Conservation (phyloP, 2,329 filamentous ascomycete species). For the Clarireedia homoeocarpa region DNA sequence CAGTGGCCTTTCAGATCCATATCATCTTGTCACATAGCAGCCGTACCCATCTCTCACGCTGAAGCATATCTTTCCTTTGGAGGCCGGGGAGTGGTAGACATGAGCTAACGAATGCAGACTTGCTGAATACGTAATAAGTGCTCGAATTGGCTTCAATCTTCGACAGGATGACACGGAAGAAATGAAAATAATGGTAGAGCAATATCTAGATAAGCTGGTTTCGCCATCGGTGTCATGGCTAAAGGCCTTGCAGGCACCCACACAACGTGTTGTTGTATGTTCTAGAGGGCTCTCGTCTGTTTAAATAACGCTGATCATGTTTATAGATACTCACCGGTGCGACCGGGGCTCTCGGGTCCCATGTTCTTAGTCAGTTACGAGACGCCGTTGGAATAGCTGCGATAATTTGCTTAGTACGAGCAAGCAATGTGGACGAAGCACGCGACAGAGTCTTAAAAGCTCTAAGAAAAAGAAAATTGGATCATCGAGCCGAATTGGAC, state of each 20-base stretch:
- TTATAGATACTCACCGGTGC: conserved; percentile 38
- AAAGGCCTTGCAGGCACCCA: too few species aligned
- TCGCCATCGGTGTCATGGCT: too few species aligned
- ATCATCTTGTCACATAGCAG: too few species aligned
- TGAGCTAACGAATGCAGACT: neutral
- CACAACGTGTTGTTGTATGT: neutral
- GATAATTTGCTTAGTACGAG: conserved; percentile 42
- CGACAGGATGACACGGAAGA: neutral
- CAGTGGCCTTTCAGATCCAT: too few species aligned
- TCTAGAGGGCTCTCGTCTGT: too few species aligned
- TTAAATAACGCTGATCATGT: neutral
- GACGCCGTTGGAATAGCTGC: conserved; percentile 31
- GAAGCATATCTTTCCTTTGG: too few species aligned
- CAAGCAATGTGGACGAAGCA: conserved; percentile 34
- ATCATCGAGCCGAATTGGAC: neutral
- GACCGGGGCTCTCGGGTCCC: conserved; percentile 43
- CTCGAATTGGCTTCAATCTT: neutral
- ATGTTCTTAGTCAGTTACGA: conserved; percentile 34
- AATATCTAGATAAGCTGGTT: neutral
- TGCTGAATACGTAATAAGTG: conserved; percentile 1
- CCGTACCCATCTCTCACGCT: too few species aligned
- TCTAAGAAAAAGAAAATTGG: conserved; percentile 29
- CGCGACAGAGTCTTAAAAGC: conserved; percentile 36
- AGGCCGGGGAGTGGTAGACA: neutral
- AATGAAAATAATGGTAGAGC: neutral